Percentiles rank a stretch among this genome's conserved stretches.
phyloP scores from a whole-genome alignment of 1,139 yeast genomes.

The Geotrichum phurueaensis region DNA sequence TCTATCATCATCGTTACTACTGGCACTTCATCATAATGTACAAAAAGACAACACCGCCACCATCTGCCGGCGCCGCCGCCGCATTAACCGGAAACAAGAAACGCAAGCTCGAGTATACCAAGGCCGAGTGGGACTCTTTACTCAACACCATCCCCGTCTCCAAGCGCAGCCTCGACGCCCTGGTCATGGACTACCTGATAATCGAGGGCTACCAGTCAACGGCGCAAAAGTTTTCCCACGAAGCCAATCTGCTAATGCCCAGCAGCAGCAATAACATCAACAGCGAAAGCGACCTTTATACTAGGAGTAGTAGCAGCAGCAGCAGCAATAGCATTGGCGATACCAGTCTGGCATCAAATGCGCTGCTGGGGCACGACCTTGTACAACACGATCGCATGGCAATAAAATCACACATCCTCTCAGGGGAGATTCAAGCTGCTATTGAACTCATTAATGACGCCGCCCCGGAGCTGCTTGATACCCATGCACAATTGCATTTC shows the following conservation, averaged over 20 bases:
- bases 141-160: constrained; percentile 25
- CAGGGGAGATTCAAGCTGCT: constrained; percentile 36
- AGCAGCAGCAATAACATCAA: not conserved
- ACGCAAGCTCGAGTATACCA: constrained; percentile 18
- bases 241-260: constrained; percentile 29
- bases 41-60: not conserved
- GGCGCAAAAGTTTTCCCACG: constrained; percentile 36
- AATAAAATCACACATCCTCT: constrained; percentile 33
- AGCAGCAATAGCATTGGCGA: not conserved
- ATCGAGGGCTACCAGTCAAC: constrained; percentile 38
- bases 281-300: not conserved
- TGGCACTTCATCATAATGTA: not conserved
- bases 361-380: constrained; percentile 18
- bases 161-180: constrained; percentile 31
- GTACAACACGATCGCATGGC: constrained; percentile 28
- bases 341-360: not conserved
- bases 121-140: constrained; percentile 29
- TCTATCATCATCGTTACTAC: too few relatives aligned
- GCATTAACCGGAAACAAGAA: not conserved
- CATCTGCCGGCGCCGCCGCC: not conserved
- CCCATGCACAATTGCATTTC: constrained; percentile 35
- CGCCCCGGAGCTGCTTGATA: constrained; percentile 38
- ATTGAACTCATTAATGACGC: constrained; percentile 37
- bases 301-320: not conserved
- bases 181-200: constrained; percentile 38